A percentile compares a stretch with the other conserved stretches of the same genome.
Conservation (phyloP, 805 yeast species). For the Yamadazyma kitorensis region DNA sequence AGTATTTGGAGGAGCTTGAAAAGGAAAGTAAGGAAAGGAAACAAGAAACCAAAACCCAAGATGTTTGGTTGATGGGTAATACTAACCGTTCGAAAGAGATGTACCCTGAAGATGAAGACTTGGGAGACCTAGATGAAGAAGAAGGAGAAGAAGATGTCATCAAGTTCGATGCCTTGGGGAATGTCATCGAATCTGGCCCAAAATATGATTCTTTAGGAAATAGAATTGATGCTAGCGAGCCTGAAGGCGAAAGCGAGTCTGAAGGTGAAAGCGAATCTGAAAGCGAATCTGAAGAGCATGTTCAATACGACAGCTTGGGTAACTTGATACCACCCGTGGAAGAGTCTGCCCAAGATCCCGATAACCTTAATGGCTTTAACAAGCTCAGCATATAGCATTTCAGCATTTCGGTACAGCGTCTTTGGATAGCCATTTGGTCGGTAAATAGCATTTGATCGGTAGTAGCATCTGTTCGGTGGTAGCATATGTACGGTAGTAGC, state of each 20-base stretch:
- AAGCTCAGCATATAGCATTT: no score
- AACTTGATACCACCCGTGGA: slow-evolving; percentile 11
- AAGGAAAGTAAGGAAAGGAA: slow-evolving; percentile 63
- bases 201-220: slow-evolving; percentile 6
- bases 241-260: slow-evolving; percentile 1
- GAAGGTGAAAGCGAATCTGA: slow-evolving; percentile 7
- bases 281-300: slow-evolving; percentile 11
- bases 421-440: no score
- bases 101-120: slow-evolving; percentile 11
- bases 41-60: slow-evolving; percentile 49
- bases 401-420: no score
- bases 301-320: slow-evolving; percentile 17
- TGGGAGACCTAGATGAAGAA: slow-evolving; percentile 11
- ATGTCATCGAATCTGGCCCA: no score
- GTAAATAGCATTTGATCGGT: no score
- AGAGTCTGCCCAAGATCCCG: no score
- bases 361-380: no score
- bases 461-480: no score
- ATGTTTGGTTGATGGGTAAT: slow-evolving; percentile 77
- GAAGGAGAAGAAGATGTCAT: slow-evolving; percentile 11
- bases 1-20: slow-evolving; percentile 69
- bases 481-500: no score
- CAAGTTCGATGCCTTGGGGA: slow-evolving; percentile 5
- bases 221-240: slow-evolving; percentile 7
- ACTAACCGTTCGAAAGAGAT: slow-evolving; percentile 48